Conservation (phyloP, 176 grass and related monocot genomes). For the Cymbopogon citratus region DNA sequence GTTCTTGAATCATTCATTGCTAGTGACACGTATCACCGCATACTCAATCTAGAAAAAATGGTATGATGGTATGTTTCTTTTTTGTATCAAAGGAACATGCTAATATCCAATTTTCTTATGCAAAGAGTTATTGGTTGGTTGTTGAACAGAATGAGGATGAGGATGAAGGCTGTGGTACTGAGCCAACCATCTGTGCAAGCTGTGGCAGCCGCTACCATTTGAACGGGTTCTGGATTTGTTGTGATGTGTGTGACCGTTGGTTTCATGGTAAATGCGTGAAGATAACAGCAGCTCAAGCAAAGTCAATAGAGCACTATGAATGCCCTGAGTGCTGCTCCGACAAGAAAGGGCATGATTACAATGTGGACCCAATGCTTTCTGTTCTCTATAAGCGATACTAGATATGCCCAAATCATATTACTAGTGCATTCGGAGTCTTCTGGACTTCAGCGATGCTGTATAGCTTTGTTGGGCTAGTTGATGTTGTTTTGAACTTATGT, state of each 20-base stretch:
- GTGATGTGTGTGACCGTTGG: neutral
- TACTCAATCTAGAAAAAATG: neutral
- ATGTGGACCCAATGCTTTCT: neutral
- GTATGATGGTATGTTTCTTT: neutral
- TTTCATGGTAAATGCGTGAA: conserved; percentile 9
- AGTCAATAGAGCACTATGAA: neutral
- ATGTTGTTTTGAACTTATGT: too few relatives aligned
- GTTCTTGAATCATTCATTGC: neutral
- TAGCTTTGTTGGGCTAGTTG: too few relatives aligned
- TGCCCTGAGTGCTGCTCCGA: neutral
- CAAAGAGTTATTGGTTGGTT: neutral
- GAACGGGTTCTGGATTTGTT: neutral
- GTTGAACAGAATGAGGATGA: neutral
- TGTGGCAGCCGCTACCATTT: neutral
- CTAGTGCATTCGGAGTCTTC: neutral
- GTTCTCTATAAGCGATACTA: neutral
- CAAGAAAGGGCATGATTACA: neutral
- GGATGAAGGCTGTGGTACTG: neutral
- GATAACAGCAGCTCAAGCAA: neutral
- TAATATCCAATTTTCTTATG: neutral
- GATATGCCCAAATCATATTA: neutral
- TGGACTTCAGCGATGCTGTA: too few relatives aligned
- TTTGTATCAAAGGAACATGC: neutral
- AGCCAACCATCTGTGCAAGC: neutral
- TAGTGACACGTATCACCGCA: neutral